Percentiles rank a stretch among this genome's conserved stretches.
Evolutionary conservation across 106 monocot genomes (phyloP).

Genomic region (Triglochin maritima): DNA sequence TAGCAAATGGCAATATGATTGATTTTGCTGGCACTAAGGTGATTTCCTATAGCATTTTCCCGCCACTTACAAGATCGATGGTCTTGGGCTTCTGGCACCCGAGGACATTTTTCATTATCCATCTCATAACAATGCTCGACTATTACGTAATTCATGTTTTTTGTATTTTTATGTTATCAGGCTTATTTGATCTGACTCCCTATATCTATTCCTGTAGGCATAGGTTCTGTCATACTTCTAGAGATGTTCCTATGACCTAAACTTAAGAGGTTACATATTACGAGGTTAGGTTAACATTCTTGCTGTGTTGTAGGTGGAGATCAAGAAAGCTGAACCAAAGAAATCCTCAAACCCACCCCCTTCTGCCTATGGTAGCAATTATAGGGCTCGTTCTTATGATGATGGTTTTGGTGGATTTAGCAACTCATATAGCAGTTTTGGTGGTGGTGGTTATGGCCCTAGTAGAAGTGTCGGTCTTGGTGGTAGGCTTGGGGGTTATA

Average conservation of each 20-base stretch:
- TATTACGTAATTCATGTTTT: neutral
- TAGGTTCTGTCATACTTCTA: neutral
- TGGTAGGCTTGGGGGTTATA: constrained; percentile 38
- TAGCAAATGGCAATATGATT: constrained; percentile 81
- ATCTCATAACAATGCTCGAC: neutral
- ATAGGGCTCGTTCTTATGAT: constrained; percentile 51
- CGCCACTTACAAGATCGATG: no score
- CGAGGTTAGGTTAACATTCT: constrained; percentile 43
- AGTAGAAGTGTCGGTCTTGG: constrained; percentile 48
- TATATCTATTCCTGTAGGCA: neutral
- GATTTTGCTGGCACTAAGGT: constrained; percentile 42
- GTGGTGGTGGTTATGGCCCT: constrained; percentile 45
- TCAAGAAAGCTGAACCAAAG: constrained; percentile 99
- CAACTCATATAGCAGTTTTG: constrained; percentile 38
- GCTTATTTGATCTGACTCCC: neutral
- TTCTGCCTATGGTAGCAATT: constrained; percentile 45
- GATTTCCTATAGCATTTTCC: neutral
- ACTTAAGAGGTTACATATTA: constrained; percentile 3
- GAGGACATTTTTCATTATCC: neutral
- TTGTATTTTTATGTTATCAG: neutral
- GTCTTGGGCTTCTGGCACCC: no score
- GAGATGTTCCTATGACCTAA: neutral
- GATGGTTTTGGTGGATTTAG: constrained; percentile 41
- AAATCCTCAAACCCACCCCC: constrained; percentile 52
- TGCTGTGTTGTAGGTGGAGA: constrained; percentile 95